These are phyloP conservation scores for Rhizoclosmatium globosum DNA, from an alignment of 192 early-diverging fungal species.

Conservation along the genomic window DNA sequence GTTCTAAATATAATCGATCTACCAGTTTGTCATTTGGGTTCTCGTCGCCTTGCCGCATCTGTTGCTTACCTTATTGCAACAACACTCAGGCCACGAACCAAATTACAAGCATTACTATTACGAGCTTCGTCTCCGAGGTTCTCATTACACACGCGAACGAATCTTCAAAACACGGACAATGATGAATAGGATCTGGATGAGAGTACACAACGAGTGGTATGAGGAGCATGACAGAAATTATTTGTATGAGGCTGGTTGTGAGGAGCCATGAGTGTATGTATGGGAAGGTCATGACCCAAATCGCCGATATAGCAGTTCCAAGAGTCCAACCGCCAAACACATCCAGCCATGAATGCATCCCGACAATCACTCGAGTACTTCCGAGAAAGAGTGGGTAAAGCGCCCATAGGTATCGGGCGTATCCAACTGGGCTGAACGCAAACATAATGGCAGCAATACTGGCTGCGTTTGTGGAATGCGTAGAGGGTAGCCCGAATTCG, in stretches of 20 bases:
- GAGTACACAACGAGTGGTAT: conserved; percentile 36
- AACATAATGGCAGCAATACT: conserved; percentile 55
- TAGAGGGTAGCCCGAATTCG: conserved; percentile 94
- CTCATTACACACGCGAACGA: conserved; percentile 71
- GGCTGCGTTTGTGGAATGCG: conserved; percentile 85
- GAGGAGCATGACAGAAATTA: conserved; percentile 2
- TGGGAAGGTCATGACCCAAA: conserved; percentile 56
- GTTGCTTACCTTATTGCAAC: no score
- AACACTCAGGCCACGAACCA: no score
- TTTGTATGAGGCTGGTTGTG: not conserved
- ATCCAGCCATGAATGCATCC: conserved; percentile 88
- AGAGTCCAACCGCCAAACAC: conserved; percentile 74
- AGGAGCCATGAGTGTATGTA: not conserved
- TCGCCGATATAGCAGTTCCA: conserved; percentile 62
- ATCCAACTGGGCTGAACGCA: conserved; percentile 43
- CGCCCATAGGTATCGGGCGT: conserved; percentile 8
- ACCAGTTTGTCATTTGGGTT: no score
- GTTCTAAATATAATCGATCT: no score
- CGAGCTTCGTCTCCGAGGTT: no score
- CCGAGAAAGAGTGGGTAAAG: conserved; percentile 71
- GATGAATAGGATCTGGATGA: conserved; percentile 73
- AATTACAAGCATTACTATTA: no score
- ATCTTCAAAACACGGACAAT: conserved; percentile 81
- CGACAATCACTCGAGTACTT: conserved; percentile 79
- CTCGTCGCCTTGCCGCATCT: no score